phyloP scores from a whole-genome alignment of 2,329 filamentous ascomycete genomes.

The Fusarium heterosporum region DNA sequence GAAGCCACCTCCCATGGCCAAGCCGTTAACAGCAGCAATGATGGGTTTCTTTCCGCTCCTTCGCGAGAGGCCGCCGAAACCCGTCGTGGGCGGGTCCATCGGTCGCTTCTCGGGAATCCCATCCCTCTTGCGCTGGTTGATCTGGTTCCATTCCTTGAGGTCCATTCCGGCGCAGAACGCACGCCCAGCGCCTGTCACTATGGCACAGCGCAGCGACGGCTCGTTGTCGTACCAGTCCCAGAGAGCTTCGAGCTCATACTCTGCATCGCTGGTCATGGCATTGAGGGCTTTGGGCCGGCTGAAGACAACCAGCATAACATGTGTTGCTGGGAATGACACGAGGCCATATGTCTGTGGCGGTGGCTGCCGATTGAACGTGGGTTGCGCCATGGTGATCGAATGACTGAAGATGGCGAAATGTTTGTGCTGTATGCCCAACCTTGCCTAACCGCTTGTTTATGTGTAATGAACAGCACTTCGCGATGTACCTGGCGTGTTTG shows the following conservation, averaged over 20 bases:
- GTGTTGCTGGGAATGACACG: slow-evolving; percentile 42
- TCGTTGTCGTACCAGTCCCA: slow-evolving; percentile 74
- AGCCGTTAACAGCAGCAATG: slow-evolving; percentile 80
- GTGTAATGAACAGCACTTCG: slow-evolving; percentile 6
- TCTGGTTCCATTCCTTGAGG: slow-evolving; percentile 59
- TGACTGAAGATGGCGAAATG: not conserved
- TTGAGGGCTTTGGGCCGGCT: slow-evolving; percentile 43
- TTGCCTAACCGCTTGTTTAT: slow-evolving; percentile 1
- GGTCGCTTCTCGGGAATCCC: slow-evolving; percentile 41
- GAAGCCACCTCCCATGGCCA: slow-evolving; percentile 80
- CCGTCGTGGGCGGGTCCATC: slow-evolving; percentile 51
- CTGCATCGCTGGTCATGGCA: slow-evolving; percentile 42
- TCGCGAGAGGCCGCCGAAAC: slow-evolving; percentile 75
- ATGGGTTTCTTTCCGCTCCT: slow-evolving; percentile 78
- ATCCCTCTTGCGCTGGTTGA: slow-evolving; percentile 39
- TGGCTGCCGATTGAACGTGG: slow-evolving; percentile 35
- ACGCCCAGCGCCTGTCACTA: slow-evolving; percentile 71
- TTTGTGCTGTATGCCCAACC: not conserved
- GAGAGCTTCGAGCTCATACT: slow-evolving; percentile 56
- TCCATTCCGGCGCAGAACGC: slow-evolving; percentile 78
- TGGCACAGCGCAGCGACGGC: slow-evolving; percentile 68
- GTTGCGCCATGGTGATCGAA: slow-evolving; percentile 29
- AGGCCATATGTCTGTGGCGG: slow-evolving; percentile 39
- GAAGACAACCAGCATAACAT: slow-evolving; percentile 46
- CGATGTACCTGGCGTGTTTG: not conserved